Evolutionary conservation across 805 yeast species (phyloP), one percentile per base, ranked within the genome.

Genomic region (Saccharomycopsis javanensis): DNA sequence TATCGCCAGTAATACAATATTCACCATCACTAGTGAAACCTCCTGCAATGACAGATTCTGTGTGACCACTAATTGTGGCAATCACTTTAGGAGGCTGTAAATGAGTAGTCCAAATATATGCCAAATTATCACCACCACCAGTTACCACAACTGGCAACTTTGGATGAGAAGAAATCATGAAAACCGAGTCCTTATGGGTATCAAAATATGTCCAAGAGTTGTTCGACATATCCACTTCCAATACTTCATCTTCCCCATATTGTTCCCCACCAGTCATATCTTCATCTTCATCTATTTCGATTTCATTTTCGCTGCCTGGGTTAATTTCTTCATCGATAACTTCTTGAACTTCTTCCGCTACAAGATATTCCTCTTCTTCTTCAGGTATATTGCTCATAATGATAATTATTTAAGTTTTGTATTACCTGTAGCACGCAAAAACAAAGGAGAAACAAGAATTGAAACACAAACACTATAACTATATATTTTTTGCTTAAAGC

Each of bases 91-190:
- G 88, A 33, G 96, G 96, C 60, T 81, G 82, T 1, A 88, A 77
- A 69, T 89, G 95, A 1, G 96, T 85, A 3, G 97, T 89, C 98
- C 98, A 94, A 65, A 94, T 68, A 68, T 81, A 88, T 1, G 91
- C 97, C 27, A 81, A 75, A 69, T 92, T 84, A 69, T 94, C 99
- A 59, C 96, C 98, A 46, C 97, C 98, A 31, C 99, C 99, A 23
- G 92, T 79, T n/a, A 84, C 85, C 7, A 88, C 94, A 69, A 75
- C 64, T 16, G 97, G 97, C 59, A 90, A 75, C 5, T 76, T 76
- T 42, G 97, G 97, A 68, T 94, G 97, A 5, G 83, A 73, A 53
- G 87, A 80, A n/a, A 94, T 57, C 45, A 55, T 60, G 34, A 56
- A 54, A 34, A 56, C 50, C 23, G 97, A 88, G 70, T 94, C 99